Evolutionary conservation across 140 eudicot genomes (phyloP), one percentile per base, ranked within the genome.

Genomic region (Erigeron philadelphicus): DNA sequence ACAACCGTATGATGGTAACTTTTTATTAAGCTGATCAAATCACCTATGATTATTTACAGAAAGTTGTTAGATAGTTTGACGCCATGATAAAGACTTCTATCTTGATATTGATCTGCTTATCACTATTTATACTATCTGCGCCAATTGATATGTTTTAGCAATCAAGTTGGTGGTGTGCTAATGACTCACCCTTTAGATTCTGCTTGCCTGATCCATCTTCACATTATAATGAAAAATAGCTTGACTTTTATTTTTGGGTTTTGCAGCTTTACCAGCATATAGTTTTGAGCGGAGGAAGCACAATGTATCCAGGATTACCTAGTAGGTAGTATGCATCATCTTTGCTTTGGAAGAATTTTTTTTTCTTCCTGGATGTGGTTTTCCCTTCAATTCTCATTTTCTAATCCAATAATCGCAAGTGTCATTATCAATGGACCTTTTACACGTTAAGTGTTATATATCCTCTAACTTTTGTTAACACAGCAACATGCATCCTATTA

Each of bases 291-390:
- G 98, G 98, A 42, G 98, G 98, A 74, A 92, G 98, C 72, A 92
- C 98, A 13, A 92, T 92, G 96, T 92, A 92, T 80, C 96, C 98
- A 41, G 98, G 98, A 75, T 79, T 92, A 73, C 98, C 98, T 68
- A 92, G 98, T 76, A 90, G 98, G 98, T 92, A 90, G 63, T 68
- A 53, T 61, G 41, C 58, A 55, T 45, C 75, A 63, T 49, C 12
- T 52, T 47, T 41, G 9, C 76, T 58, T 64, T 25, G 3, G 49
- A 41, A 35, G 56, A 58, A 49, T 7, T 67, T 31, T 31, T 31
- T 31, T 31, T 21, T 1, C 38, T 5, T 21, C 25, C 38, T 5
- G 5, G 38, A 1, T 31, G 38, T 31, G 38, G 38, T 31, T 31
- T 31, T 31, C 38, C 38, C 65, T 59, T 60, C 3, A 58, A 40